Conservation (phyloP, 2,329 filamentous ascomycete species). For the Epichloe festucae region DNA sequence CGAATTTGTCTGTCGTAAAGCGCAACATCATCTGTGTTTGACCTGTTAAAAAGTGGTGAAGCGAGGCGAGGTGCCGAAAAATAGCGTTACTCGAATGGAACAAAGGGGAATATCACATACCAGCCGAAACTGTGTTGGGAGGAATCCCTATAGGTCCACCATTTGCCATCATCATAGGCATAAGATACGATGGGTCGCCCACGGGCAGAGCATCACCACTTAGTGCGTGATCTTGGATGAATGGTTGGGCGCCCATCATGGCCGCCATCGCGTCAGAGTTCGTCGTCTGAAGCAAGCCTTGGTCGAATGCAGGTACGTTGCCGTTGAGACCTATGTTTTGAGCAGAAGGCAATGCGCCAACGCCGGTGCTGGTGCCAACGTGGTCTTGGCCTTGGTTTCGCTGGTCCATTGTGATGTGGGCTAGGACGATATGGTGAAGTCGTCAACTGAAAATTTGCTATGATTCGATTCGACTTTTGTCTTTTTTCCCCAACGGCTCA, state of each 20-base stretch:
- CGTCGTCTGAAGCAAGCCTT: slow-evolving; percentile 1
- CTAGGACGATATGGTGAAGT: neutral
- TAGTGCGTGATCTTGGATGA: slow-evolving; percentile 15
- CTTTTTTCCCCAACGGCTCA: too few relatives aligned
- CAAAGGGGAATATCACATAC: slow-evolving; percentile 11
- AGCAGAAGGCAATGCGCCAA: neutral
- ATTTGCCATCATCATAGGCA: slow-evolving; percentile 20
- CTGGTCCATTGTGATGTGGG: slow-evolving; percentile 4
- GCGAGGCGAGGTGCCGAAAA: neutral
- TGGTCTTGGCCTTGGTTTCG: slow-evolving; percentile 3
- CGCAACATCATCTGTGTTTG: slow-evolving; percentile 69
- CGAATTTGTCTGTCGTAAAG: slow-evolving; percentile 96
- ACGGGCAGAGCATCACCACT: slow-evolving; percentile 12
- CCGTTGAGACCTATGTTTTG: slow-evolving; percentile 3
- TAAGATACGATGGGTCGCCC: slow-evolving; percentile 16
- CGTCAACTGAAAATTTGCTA: neutral
- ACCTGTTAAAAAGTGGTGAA: neutral
- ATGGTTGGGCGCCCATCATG: slow-evolving; percentile 13
- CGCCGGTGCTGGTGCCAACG: neutral
- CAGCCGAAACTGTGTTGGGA: slow-evolving; percentile 21
- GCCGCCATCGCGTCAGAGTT: slow-evolving; percentile 9
- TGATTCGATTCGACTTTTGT: neutral
- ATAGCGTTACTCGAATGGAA: neutral
- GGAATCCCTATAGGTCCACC: slow-evolving; percentile 9
- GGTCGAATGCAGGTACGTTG: slow-evolving; percentile 3